Evolutionary conservation across 768 basidiomycete genomes (phyloP).

Genomic region (Lentinula detonsa): DNA sequence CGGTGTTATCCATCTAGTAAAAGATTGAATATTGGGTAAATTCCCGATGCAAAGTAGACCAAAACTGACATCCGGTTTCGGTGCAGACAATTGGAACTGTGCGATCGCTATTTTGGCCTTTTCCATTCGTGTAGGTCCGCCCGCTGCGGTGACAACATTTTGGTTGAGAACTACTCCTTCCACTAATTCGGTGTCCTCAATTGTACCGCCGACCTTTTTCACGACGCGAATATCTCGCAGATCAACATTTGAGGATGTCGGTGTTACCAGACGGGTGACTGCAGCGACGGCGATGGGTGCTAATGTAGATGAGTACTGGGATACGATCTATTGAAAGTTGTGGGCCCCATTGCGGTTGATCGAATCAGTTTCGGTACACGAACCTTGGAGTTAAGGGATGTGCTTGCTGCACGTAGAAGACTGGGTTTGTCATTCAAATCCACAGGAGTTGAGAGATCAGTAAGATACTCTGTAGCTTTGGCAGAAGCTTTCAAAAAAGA

Average conservation of each 20-base stretch:
- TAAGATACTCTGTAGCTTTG: conserved; percentile 91
- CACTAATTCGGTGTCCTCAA: conserved; percentile 95
- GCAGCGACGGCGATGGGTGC: conserved; percentile 99
- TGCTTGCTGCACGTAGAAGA: conserved; percentile 88
- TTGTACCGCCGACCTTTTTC: conserved; percentile 98
- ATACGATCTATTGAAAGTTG: conserved; percentile 70
- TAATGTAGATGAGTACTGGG: conserved; percentile 96
- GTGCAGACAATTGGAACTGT: conserved; percentile 96
- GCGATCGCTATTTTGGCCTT: conserved; percentile 98
- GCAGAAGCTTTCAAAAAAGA: conserved; percentile 88
- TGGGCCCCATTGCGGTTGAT: background rate
- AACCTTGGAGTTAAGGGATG: conserved; percentile 94
- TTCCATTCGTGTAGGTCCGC: conserved; percentile 92
- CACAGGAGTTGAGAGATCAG: conserved; percentile 88
- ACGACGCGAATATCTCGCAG: conserved; percentile 94
- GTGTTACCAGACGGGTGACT: conserved; percentile 84
- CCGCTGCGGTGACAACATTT: conserved; percentile 83
- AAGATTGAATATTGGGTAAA: conserved; percentile 2
- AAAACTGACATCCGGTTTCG: conserved; percentile 89
- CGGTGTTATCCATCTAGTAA: conserved; percentile 96
- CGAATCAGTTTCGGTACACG: conserved; percentile 4
- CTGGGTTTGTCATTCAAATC: conserved; percentile 83
- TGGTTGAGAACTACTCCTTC: conserved; percentile 98
- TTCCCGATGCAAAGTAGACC: background rate
- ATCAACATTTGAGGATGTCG: conserved; percentile 92